Percentiles rank a stretch among this genome's conserved stretches.
phyloP scores from a whole-genome alignment of 768 basidiomycete species.

The Psilocybe tampanensis region DNA sequence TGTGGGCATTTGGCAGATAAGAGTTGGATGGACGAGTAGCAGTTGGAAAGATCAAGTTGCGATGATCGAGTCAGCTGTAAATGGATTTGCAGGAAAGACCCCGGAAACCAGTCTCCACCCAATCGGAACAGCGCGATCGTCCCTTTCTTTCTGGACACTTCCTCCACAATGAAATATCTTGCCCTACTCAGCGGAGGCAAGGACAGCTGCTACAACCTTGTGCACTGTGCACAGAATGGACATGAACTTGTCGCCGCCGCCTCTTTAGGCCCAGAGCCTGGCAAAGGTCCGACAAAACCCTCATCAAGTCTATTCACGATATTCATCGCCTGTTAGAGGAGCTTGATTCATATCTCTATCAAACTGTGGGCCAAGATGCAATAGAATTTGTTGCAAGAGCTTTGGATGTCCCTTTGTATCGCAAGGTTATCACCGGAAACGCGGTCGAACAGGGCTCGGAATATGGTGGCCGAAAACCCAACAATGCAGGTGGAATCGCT shows the following conservation, averaged over 20 bases:
- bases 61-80: slow-evolving; percentile 37
- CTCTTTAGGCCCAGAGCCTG: slow-evolving; percentile 79
- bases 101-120: slow-evolving; percentile 9
- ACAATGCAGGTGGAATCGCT: slow-evolving; percentile 45
- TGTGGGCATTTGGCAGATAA: slow-evolving; percentile 73
- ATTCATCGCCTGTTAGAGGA: slow-evolving; percentile 68
- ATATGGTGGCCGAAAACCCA: slow-evolving; percentile 74
- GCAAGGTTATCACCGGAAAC: slow-evolving; percentile 76
- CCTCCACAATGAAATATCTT: slow-evolving; percentile 78
- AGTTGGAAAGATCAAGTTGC: slow-evolving; percentile 10
- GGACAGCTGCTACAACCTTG: slow-evolving; percentile 94
- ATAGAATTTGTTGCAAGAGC: slow-evolving; percentile 86
- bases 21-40: slow-evolving; percentile 1
- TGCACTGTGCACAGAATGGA: slow-evolving; percentile 85
- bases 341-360: slow-evolving; percentile 97
- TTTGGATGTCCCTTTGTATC: slow-evolving; percentile 84
- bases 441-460: slow-evolving; percentile 83
- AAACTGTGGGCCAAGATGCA: slow-evolving; percentile 97
- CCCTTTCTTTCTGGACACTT: slow-evolving; percentile 12
- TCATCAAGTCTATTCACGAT: slow-evolving; percentile 22
- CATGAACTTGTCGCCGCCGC: slow-evolving; percentile 90
- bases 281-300: slow-evolving; percentile 68
- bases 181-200: slow-evolving; percentile 97
- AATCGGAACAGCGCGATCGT: slow-evolving; percentile 18
- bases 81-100: slow-evolving; percentile 9